Evolutionary conservation across 2,329 filamentous ascomycete species (phyloP), one percentile per base, ranked within the genome.

Genomic region (Calonectria hawksworthii): DNA sequence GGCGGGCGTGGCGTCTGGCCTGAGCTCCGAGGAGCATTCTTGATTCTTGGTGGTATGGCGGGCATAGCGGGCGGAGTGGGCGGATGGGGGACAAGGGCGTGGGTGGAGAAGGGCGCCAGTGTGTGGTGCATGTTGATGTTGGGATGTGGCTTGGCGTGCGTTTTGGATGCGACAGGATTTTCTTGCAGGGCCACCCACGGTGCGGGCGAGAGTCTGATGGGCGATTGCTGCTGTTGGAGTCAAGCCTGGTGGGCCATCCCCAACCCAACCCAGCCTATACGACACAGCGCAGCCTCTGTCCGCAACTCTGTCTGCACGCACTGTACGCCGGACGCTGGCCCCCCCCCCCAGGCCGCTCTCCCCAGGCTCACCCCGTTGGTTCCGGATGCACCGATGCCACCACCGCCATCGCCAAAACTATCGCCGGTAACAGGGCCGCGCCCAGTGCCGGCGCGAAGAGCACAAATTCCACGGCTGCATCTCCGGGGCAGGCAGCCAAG

Each of bases 21-120:
- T 41, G 54, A 70, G 56, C 68, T 70, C 44, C 23, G 41, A 54
- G 32, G 59, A 52, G 68, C 38, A 36, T 54, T 56, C 44, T 47
- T 47, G 44, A 64, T 70, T 63, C 68, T 64, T 64, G 30, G 68
- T 70, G 66, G 66, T 54, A 69, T 69, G 52, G 66, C 44, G 66
- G 66, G 34, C 52, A 56, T 69, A 52, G 66, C 52, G 51, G 51
- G 52, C 67, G 68, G 41, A 64, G 68, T 70, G 68, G 56, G 30
- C 30, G 41, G 23, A 44, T 18, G 52, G 52, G 32, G 52, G 30
- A 32, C 44, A 21, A 51, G 41, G 64, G 44, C 44, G 34, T 61
- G 52, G 47, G 32, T 30, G 67, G 52, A 54, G 67, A 23, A 41
- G 34, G 38, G 38, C 14, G 51, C 18, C 52, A 69, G 56, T 69